phyloP scores from a whole-genome alignment of 768 basidiomycete species.

The Mycena haematopus region DNA sequence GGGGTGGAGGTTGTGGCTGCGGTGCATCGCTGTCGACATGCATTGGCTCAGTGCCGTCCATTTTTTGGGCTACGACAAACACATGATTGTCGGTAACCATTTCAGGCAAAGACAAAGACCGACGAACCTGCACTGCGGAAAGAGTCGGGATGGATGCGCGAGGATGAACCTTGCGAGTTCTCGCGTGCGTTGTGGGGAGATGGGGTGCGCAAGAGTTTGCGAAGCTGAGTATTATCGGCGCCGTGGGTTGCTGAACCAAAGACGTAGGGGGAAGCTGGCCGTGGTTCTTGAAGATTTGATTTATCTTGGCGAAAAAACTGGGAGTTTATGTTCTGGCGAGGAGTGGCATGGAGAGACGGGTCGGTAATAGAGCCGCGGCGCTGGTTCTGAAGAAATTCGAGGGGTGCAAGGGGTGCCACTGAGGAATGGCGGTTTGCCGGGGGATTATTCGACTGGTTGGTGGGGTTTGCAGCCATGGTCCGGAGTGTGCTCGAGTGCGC shows the following conservation, averaged over 20 bases:
- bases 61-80: slow-evolving; percentile 35
- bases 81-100: slow-evolving; percentile 26
- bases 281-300: slow-evolving; percentile 49
- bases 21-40: slow-evolving; percentile 46
- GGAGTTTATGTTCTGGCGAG: slow-evolving; percentile 26
- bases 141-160: slow-evolving; percentile 31
- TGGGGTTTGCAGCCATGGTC: slow-evolving; percentile 8
- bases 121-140: slow-evolving; percentile 24
- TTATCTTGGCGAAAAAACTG: slow-evolving; percentile 35
- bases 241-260: slow-evolving; percentile 68
- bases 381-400: slow-evolving; percentile 81
- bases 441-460: slow-evolving; percentile 31
- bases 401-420: slow-evolving; percentile 71
- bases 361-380: slow-evolving; percentile 86
- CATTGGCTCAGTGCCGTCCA: slow-evolving; percentile 44
- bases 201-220: slow-evolving; percentile 66
- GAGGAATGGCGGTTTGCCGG: slow-evolving; percentile 43
- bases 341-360: slow-evolving; percentile 70
- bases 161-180: slow-evolving; percentile 33
- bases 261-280: slow-evolving; percentile 70
- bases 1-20: slow-evolving; percentile 33
- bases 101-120: slow-evolving; percentile 21
- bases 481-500: background rate
- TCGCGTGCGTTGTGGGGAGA: slow-evolving; percentile 49
- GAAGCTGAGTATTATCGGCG: slow-evolving; percentile 53